These are phyloP conservation scores for Neurospora tetrasperma DNA, from an alignment of 495 filamentous ascomycete genomes.

Conservation along the genomic window DNA sequence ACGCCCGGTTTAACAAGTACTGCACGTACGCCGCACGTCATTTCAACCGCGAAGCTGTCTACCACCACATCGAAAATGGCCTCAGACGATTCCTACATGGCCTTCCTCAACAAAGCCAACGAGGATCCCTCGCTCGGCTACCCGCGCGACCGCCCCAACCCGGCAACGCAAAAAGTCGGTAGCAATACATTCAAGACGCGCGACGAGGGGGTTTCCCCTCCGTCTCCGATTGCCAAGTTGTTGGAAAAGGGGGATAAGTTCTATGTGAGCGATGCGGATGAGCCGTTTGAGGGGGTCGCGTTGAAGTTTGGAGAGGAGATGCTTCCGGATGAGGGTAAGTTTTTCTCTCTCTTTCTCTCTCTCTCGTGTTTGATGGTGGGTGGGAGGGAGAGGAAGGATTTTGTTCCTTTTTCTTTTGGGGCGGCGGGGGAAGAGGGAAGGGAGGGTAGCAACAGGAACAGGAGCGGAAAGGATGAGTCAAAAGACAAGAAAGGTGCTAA, in stretches of 20 bases:
- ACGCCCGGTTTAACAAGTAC: no score
- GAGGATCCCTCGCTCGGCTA: conserved; percentile 45
- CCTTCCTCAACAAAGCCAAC: conserved; percentile 80
- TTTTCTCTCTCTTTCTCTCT: background rate
- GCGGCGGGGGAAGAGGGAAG: background rate
- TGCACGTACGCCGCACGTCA: no score
- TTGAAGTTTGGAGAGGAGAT: conserved; percentile 48
- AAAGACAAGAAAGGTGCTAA: conserved; percentile 6
- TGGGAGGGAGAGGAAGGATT: background rate
- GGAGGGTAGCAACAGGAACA: background rate
- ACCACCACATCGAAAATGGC: conserved; percentile 41
- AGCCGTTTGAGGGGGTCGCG: conserved; percentile 68
- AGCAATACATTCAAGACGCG: conserved; percentile 37
- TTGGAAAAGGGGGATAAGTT: conserved; percentile 40
- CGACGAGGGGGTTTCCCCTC: conserved; percentile 42
- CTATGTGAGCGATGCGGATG: conserved; percentile 73
- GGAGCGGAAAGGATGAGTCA: conserved; percentile 2
- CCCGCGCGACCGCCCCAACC: background rate
- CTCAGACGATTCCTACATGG: conserved; percentile 68
- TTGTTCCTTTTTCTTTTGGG: no score
- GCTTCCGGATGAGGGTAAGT: conserved; percentile 53
- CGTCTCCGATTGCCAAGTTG: conserved; percentile 41
- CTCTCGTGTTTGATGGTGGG: background rate
- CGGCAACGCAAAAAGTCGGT: background rate
- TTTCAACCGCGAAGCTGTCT: background rate